phyloP scores from a whole-genome alignment of 2,329 filamentous ascomycete genomes.

The Colletotrichum paranaense region DNA sequence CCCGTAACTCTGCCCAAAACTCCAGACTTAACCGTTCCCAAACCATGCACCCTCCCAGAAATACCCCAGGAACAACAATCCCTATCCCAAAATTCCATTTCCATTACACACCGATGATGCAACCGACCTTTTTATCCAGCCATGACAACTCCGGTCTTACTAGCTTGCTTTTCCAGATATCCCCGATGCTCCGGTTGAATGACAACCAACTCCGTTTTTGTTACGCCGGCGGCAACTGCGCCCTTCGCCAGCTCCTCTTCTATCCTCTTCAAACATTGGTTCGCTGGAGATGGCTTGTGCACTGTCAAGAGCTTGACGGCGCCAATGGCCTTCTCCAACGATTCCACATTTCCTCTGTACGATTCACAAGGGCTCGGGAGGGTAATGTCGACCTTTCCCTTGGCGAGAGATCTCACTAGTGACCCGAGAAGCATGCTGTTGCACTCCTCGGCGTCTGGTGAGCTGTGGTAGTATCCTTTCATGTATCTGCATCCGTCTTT shows the following conservation, averaged over 20 bases:
- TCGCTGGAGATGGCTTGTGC: slow-evolving; percentile 23
- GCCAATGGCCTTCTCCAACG: slow-evolving; percentile 12
- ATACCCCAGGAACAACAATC: neutral
- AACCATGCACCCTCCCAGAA: neutral
- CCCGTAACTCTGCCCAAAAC: slow-evolving; percentile 18
- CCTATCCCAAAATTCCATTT: neutral
- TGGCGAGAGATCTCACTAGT: slow-evolving; percentile 17
- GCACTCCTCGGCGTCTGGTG: slow-evolving; percentile 31
- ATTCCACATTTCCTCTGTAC: slow-evolving; percentile 17
- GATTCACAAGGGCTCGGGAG: slow-evolving; percentile 23
- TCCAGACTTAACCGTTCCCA: neutral
- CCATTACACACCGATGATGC: neutral
- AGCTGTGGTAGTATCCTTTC: slow-evolving; percentile 34
- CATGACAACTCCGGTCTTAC: slow-evolving; percentile 26
- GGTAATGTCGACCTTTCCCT: slow-evolving; percentile 31
- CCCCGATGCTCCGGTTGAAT: slow-evolving; percentile 18
- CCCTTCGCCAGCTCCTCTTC: slow-evolving; percentile 30
- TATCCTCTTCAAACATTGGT: slow-evolving; percentile 31
- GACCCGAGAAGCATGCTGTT: slow-evolving; percentile 34
- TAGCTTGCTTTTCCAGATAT: slow-evolving; percentile 21
- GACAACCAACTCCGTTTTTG: slow-evolving; percentile 10
- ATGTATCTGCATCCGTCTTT: slow-evolving; percentile 33
- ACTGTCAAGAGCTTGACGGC: slow-evolving; percentile 33
- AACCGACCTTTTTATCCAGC: slow-evolving; percentile 3
- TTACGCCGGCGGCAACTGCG: neutral